phyloP scores from a whole-genome alignment of 2,329 filamentous ascomycete genomes.

The Septoria petroselini region DNA sequence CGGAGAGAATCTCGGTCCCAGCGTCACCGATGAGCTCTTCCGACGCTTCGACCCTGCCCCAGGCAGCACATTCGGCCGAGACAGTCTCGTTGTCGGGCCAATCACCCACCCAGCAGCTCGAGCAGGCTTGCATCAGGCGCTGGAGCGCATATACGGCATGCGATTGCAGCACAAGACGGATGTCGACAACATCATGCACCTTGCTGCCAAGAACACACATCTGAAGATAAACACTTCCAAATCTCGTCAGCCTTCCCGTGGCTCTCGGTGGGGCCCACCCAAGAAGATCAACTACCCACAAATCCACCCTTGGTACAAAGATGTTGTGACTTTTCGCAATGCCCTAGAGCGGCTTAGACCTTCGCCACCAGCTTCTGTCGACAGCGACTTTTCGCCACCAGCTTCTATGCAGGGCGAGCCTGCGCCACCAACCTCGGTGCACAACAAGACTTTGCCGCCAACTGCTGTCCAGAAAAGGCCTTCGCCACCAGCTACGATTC shows the following conservation, averaged over 20 bases:
- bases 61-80: background rate
- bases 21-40: slow-evolving; percentile 2
- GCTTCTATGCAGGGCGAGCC: too few species aligned
- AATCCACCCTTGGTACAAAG: slow-evolving; percentile 8
- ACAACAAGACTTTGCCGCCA: too few species aligned
- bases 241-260: background rate
- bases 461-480: too few species aligned
- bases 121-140: background rate
- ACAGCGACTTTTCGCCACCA: background rate
- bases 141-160: slow-evolving; percentile 7
- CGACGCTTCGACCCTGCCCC: slow-evolving; percentile 1
- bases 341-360: background rate
- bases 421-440: too few species aligned
- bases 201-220: slow-evolving; percentile 4
- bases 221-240: background rate
- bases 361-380: background rate
- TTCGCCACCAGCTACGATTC: too few species aligned
- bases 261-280: background rate
- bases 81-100: slow-evolving; percentile 2
- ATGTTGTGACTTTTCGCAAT: background rate
- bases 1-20: slow-evolving; percentile 11
- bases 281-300: background rate
- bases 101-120: slow-evolving; percentile 4
- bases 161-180: slow-evolving; percentile 2
- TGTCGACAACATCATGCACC: slow-evolving; percentile 6